These are phyloP conservation scores for Lepiota brunneoincarnata DNA, from an alignment of 768 basidiomycete species.

Conservation along the genomic window DNA sequence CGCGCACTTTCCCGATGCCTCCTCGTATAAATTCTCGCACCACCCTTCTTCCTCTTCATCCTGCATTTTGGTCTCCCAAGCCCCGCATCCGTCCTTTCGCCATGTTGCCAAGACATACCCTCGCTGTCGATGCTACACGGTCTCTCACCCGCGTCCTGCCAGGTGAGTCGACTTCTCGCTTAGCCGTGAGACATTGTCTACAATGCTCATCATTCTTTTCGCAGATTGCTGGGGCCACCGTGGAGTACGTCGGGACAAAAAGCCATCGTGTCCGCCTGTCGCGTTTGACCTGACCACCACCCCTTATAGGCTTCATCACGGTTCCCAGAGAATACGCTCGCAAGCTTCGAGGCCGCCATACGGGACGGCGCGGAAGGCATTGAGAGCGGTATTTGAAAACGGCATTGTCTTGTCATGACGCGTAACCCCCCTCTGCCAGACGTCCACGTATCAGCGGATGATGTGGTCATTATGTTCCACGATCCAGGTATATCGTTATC, in stretches of 20 bases:
- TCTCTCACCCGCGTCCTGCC: conserved; percentile 21
- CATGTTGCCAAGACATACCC: conserved; percentile 4
- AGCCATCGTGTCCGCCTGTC: not conserved
- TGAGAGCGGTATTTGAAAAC: conserved; percentile 84
- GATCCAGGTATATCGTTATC: conserved; percentile 62
- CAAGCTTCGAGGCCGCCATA: conserved; percentile 93
- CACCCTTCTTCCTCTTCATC: not conserved
- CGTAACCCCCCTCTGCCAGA: conserved; percentile 72
- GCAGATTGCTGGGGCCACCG: conserved; percentile 70
- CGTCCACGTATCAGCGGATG: conserved; percentile 90
- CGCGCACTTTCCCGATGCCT: not conserved
- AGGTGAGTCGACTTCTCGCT: conserved; percentile 20
- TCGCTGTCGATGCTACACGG: not conserved
- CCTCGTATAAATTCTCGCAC: conserved; percentile 7
- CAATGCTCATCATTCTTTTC: not conserved
- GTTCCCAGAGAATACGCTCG: conserved; percentile 93
- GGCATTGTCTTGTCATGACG: conserved; percentile 43
- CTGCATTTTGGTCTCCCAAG: not conserved
- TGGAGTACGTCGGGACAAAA: conserved; percentile 32
- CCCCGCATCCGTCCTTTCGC: not conserved
- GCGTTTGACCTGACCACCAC: not conserved
- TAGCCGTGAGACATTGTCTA: not conserved
- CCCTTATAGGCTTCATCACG: conserved; percentile 70
- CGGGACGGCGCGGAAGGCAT: conserved; percentile 94
- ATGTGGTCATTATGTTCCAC: conserved; percentile 93